phyloP scores from a whole-genome alignment of 73 alveolate species.

The Uronychia setigera region DNA sequence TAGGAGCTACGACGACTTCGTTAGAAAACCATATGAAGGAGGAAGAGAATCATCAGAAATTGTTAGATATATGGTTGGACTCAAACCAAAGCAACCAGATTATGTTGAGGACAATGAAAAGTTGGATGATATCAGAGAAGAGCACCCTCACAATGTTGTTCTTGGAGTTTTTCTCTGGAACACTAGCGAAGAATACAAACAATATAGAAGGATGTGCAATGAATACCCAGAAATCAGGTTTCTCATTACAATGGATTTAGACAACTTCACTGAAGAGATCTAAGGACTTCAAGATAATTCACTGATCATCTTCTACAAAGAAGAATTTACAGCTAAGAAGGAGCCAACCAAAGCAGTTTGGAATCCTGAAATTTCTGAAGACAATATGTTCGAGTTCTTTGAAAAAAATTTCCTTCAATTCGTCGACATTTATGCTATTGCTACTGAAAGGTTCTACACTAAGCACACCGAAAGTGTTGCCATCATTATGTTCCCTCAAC shows the following conservation, averaged over 20 bases:
- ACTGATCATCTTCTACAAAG: background rate
- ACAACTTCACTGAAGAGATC: background rate
- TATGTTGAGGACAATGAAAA: background rate
- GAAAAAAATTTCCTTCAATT: background rate
- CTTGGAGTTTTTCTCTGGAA: background rate
- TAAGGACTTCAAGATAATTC: background rate
- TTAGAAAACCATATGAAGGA: constrained; percentile 53
- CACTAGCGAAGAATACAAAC: background rate
- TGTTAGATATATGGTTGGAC: background rate
- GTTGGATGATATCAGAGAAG: background rate
- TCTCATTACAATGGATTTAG: background rate
- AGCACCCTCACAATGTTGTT: background rate
- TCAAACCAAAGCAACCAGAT: background rate
- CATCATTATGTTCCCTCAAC: background rate
- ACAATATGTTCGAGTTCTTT: background rate
- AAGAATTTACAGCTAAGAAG: background rate
- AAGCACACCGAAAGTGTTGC: background rate
- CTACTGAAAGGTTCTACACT: background rate
- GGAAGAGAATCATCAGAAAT: constrained; percentile 93
- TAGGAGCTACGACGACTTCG: constrained; percentile 12
- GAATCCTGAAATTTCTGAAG: background rate
- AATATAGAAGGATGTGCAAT: background rate
- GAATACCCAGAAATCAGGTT: background rate
- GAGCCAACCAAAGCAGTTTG: background rate
- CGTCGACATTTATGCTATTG: background rate